Conservation (phyloP, 208 protist genomes). For the Wallacemonas rigidus region DNA sequence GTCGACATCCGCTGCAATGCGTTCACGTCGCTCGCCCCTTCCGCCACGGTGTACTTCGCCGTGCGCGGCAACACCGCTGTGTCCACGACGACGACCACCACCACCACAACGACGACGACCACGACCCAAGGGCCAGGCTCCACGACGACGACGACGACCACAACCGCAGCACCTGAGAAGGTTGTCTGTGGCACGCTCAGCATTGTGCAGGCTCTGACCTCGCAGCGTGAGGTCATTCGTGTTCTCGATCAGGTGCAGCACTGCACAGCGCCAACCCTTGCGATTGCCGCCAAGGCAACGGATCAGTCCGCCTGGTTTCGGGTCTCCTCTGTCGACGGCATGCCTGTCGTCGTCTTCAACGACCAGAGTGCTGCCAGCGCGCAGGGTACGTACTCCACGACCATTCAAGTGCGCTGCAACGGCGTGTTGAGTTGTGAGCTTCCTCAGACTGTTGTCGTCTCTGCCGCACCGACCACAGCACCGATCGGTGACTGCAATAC, state of each 20-base stretch:
- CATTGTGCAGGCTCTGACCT: constrained; percentile 9
- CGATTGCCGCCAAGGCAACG: constrained; percentile 1
- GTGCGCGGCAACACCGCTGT: constrained; percentile 23
- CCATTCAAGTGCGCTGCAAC: constrained; percentile 46
- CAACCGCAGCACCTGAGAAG: constrained; percentile 13
- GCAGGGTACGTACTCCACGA: constrained; percentile 47
- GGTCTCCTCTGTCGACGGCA: constrained; percentile 8
- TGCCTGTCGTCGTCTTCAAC: constrained; percentile 47
- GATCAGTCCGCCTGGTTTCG: constrained; percentile 28
- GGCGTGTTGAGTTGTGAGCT: constrained; percentile 31
- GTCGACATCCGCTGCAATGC: constrained; percentile 53
- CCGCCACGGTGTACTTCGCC: constrained; percentile 42
- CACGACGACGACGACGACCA: constrained; percentile 21
- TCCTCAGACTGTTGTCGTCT: constrained; percentile 36
- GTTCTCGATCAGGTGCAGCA: constrained; percentile 25
- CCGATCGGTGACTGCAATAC: constrained; percentile 21
- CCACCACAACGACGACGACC: constrained; percentile 39
- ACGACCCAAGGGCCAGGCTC: constrained; percentile 15
- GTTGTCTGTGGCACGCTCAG: constrained; percentile 11
- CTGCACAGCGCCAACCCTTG: constrained; percentile 21
- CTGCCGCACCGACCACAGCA: constrained; percentile 10
- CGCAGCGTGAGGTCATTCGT: constrained; percentile 16
- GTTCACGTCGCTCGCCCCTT: constrained; percentile 41
- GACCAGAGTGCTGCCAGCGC: constrained; percentile 23
- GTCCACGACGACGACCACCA: constrained; percentile 35